phyloP scores from a whole-genome alignment of 169 alveolate species.

The Plasmodium cynomolgi region DNA sequence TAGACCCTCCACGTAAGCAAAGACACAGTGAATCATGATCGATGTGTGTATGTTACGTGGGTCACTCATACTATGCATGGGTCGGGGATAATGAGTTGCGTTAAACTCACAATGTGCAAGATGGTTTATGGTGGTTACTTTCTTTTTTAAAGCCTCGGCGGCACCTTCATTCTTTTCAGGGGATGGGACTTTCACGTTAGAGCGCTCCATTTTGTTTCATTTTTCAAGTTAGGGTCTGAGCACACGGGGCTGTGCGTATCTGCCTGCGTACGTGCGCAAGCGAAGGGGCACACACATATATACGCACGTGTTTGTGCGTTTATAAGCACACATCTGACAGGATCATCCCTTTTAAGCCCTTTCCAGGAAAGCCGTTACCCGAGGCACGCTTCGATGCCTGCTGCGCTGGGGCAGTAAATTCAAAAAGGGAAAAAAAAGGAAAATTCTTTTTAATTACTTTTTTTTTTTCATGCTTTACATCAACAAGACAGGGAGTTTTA shows the following conservation, averaged over 20 bases:
- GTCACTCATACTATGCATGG: not conserved
- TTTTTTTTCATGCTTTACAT: not conserved
- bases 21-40: not conserved
- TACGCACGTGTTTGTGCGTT: not conserved
- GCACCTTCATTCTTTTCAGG: constrained; percentile 4
- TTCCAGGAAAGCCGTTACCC: not conserved
- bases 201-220: not conserved
- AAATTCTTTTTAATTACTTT: constrained; percentile 6
- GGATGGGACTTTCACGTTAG: not conserved
- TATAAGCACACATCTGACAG: not conserved
- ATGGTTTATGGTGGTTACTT: constrained; percentile 12
- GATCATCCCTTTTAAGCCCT: not conserved
- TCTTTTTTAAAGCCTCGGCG: constrained; percentile 19
- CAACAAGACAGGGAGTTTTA: constrained; percentile 2
- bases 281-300: not conserved
- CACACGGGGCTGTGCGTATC: not conserved
- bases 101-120: not conserved
- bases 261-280: not conserved
- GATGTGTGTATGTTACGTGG: not conserved
- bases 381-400: not conserved
- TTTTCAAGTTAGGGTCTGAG: not conserved
- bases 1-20: not conserved
- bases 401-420: not conserved
- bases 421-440: not conserved
- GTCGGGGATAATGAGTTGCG: not conserved